Evolutionary conservation across 176 grass and related monocot species (phyloP).

Genomic region (Aegilops longissima): DNA sequence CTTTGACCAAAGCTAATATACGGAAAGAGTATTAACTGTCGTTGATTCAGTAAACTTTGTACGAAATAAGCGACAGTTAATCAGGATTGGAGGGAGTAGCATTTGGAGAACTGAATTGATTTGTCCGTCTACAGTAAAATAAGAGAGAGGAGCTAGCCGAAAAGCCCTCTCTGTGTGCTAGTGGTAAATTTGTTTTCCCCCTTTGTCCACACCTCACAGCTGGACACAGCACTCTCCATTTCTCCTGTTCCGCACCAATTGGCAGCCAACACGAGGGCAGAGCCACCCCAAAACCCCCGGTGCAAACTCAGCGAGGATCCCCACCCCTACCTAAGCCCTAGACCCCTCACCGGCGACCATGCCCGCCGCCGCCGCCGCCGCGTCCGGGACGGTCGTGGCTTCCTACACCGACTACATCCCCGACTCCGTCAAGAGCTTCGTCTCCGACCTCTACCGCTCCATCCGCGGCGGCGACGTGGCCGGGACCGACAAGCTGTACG

Average conservation of each 20-base stretch:
- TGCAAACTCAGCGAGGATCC: not conserved
- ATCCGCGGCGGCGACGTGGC: slow-evolving; percentile 88
- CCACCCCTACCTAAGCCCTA: slow-evolving; percentile 20
- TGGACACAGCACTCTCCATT: not conserved
- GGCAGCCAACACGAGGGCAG: not conserved
- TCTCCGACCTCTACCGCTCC: slow-evolving; percentile 82
- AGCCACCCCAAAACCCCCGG: slow-evolving; percentile 8
- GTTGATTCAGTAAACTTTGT: no score
- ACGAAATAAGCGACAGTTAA: no score
- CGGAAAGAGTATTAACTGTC: no score
- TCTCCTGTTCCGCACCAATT: not conserved
- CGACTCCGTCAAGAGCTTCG: slow-evolving; percentile 88
- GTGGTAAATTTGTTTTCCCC: no score
- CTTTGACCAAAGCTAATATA: no score
- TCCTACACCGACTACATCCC: slow-evolving; percentile 87
- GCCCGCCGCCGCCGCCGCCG: slow-evolving; percentile 38
- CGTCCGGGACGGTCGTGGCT: slow-evolving; percentile 7
- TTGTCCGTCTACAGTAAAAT: no score
- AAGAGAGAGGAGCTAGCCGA: no score
- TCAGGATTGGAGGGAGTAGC: no score
- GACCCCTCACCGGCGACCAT: not conserved
- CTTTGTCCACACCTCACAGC: not conserved
- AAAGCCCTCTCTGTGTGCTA: no score
- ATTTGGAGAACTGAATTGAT: no score
- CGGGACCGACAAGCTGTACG: slow-evolving; percentile 96